Percentiles rank a stretch among this genome's conserved stretches.
These are phyloP conservation scores for Cetraspora pellucida DNA, from an alignment of 192 early-diverging fungal species.

Conservation along the genomic window DNA sequence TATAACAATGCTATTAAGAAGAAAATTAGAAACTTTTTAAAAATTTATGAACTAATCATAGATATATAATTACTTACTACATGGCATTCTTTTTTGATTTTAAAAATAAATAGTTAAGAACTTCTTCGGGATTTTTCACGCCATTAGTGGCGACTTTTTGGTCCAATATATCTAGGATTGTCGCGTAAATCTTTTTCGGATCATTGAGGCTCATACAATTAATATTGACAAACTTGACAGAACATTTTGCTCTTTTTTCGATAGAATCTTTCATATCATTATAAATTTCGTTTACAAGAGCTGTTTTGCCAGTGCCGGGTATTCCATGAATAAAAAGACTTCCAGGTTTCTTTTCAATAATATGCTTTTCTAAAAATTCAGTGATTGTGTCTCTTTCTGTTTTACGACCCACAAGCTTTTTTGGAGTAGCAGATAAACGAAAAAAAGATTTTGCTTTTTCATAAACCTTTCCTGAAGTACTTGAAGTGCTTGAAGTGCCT, in stretches of 20 bases:
- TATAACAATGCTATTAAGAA: conserved; percentile 65
- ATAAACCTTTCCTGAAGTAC: too few relatives aligned
- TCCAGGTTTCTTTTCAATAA: conserved; percentile 53
- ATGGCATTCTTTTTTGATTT: conserved; percentile 53
- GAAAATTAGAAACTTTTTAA: conserved; percentile 1
- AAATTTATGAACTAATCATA: background rate
- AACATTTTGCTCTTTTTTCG: conserved; percentile 15
- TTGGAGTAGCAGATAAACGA: conserved; percentile 59
- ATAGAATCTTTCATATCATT: conserved; percentile 43
- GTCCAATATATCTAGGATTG: background rate
- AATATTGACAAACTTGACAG: conserved; percentile 66
- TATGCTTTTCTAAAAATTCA: conserved; percentile 57
- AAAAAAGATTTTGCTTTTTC: conserved; percentile 40
- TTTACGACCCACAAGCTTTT: conserved; percentile 66
- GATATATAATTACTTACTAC: conserved; percentile 45
- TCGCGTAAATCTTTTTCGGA: conserved; percentile 10
- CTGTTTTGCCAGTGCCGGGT: conserved; percentile 96
- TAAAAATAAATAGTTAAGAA: conserved; percentile 58
- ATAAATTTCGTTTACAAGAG: conserved; percentile 67
- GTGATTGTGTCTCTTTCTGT: conserved; percentile 55
- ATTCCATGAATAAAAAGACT: conserved; percentile 87
- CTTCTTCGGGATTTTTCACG: conserved; percentile 37
- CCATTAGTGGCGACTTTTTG: background rate
- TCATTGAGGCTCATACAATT: conserved; percentile 88
- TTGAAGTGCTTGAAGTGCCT: too few relatives aligned